Percentiles rank a stretch among this genome's conserved stretches.
Conservation (phyloP, 129 eudicot species). For the Daucus carota region DH1_v3.0 NC_030383.2:14159501-14160000, state of each 20-base stretch:
- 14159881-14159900: conserved; percentile 38
- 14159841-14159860: conserved; percentile 22
- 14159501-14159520: no score
- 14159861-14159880: conserved; percentile 44
- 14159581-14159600: conserved; percentile 45
- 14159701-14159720: conserved; percentile 13
- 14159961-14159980: conserved; percentile 29
- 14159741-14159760: conserved; percentile 30
- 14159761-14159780: conserved; percentile 37
- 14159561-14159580: conserved; percentile 1
- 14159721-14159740: conserved; percentile 14
- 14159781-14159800: conserved; percentile 42
- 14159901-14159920: conserved; percentile 23
- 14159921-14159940: conserved; percentile 29
- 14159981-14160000: conserved; percentile 35
- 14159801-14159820: conserved; percentile 30
- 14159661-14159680: conserved; percentile 21
- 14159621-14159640: conserved; percentile 37
- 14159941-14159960: conserved; percentile 15
- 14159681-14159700: conserved; percentile 11
- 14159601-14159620: conserved; percentile 26
- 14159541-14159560: not conserved
- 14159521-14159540: no score
- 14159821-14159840: conserved; percentile 23
- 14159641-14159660: conserved; percentile 29